A percentile compares a stretch with the other conserved stretches of the same genome.
Conservation (phyloP, 495 filamentous ascomycete genomes). For the Neurospora terricola region DNA sequence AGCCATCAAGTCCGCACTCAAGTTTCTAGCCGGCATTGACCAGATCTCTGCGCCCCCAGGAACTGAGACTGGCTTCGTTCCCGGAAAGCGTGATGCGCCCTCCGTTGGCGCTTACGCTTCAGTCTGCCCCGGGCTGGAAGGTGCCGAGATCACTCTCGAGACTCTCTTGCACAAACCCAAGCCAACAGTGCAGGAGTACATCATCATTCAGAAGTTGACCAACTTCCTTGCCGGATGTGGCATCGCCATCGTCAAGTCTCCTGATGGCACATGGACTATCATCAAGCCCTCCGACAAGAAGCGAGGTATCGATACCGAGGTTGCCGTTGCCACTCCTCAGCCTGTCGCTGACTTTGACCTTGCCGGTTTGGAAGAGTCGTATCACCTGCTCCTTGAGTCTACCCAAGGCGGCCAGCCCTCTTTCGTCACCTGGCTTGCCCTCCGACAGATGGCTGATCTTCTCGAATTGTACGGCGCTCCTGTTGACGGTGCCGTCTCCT, state of each 20-base stretch:
- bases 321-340: neutral
- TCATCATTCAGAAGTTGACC: constrained; percentile 17
- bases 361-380: constrained; percentile 11
- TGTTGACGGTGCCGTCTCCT: constrained; percentile 6
- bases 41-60: constrained; percentile 8
- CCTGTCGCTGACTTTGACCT: constrained; percentile 8
- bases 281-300: constrained; percentile 23
- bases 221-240: constrained; percentile 30
- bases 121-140: constrained; percentile 12
- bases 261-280: constrained; percentile 27
- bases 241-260: constrained; percentile 25
- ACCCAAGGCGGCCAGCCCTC: constrained; percentile 10
- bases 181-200: constrained; percentile 15
- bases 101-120: constrained; percentile 5
- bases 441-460: constrained; percentile 22
- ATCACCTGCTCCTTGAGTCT: constrained; percentile 3
- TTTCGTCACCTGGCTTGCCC: constrained; percentile 11
- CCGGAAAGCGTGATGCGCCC: constrained; percentile 1
- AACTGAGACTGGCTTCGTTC: constrained; percentile 1
- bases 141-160: constrained; percentile 12
- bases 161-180: constrained; percentile 14
- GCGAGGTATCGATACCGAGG: neutral
- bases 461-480: constrained; percentile 15
- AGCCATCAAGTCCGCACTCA: constrained; percentile 2
- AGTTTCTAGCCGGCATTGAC: constrained; percentile 3